Conservation (phyloP, 176 grass and related monocot genomes). For the Poa pratensis region DNA sequence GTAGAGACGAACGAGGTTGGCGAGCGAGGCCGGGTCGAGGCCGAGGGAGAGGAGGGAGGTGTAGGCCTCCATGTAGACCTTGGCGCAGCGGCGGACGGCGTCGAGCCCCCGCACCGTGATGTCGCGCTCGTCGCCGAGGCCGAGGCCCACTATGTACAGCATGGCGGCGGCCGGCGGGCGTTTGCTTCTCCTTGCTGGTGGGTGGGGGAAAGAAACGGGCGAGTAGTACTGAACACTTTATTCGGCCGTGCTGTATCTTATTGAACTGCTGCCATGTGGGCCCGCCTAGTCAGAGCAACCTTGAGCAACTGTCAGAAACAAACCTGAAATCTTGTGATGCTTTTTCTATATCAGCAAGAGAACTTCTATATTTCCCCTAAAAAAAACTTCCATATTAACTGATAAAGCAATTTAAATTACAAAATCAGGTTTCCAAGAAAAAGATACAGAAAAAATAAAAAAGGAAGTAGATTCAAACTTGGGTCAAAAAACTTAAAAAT, state of each 20-base stretch:
- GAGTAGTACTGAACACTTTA: neutral
- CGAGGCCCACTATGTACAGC: conserved; percentile 94
- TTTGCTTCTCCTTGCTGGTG: neutral
- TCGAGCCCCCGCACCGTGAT: conserved; percentile 91
- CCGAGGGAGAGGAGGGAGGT: conserved; percentile 92
- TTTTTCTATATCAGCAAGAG: too few species aligned
- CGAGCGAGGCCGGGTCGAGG: conserved; percentile 70
- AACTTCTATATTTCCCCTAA: too few species aligned
- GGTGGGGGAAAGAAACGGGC: neutral
- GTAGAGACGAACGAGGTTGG: conserved; percentile 56
- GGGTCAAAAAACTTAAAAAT: too few species aligned
- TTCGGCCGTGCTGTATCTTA: neutral
- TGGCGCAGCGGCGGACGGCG: conserved; percentile 67
- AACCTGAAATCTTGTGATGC: too few species aligned
- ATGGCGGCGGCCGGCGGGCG: conserved; percentile 41
- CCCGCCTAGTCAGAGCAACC: neutral
- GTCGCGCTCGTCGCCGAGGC: conserved; percentile 85
- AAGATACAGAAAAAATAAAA: too few species aligned
- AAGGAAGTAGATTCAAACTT: too few species aligned
- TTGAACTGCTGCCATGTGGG: neutral
- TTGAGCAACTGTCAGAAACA: too few species aligned
- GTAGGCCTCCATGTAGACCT: conserved; percentile 92
- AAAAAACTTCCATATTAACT: too few species aligned
- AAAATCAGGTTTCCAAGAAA: too few species aligned
- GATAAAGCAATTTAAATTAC: too few species aligned